Base-by-base conservation (phyloP, 2,329 filamentous ascomycete species). In the Mycogone perniciosa region DNA sequence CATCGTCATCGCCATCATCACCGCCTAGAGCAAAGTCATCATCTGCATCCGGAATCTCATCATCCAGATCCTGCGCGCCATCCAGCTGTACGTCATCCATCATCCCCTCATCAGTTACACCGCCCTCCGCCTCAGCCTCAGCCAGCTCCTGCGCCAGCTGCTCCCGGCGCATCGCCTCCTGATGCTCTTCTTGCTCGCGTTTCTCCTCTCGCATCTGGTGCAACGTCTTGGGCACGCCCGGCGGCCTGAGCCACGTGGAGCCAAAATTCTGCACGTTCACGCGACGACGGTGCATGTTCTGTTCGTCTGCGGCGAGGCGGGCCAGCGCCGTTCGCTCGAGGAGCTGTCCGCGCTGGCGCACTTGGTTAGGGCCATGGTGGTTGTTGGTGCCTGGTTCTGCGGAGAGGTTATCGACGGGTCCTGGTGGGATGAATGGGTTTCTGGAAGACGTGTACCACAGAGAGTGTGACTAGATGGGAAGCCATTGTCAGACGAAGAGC, bases 191-290 rank as follows among this genome's bases (percentile, higher is more conserved):
- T 50, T 88, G 80, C 72, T 99, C 93, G 8, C 87, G 81, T 58
- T 85, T 83, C 72, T 99, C 93, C 69, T 99, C 93, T 39, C 87
- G 85, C 71, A 90, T 81, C 56, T 95, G 90, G 64, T 95, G 85
- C 53, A 96, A 81, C 1, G 92, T 96, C 75, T 97, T 99, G 51
- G 82, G 68, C 50, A 96, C 79, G 6, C 92, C 93, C 0, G 89
- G 90, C 0, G 93, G 93, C 52, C 86, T 88, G 50, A 99, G 84
- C 93, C 93, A 99, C 41, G 80, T 81, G 57, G 85, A 87, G 54
- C 93, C 93, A 64, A 95, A 96, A 62, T 90, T 88, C 44, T 86
- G 81, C 31, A 97, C 86, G 58, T 92, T 89, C 44, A 81, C 72
- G 62, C 91, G 89, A 43, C 92, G 88, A 7, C 85, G 79, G 49